phyloP scores from a whole-genome alignment of 2,329 filamentous ascomycete species.

The Ilyonectria mors-panacis region DNA sequence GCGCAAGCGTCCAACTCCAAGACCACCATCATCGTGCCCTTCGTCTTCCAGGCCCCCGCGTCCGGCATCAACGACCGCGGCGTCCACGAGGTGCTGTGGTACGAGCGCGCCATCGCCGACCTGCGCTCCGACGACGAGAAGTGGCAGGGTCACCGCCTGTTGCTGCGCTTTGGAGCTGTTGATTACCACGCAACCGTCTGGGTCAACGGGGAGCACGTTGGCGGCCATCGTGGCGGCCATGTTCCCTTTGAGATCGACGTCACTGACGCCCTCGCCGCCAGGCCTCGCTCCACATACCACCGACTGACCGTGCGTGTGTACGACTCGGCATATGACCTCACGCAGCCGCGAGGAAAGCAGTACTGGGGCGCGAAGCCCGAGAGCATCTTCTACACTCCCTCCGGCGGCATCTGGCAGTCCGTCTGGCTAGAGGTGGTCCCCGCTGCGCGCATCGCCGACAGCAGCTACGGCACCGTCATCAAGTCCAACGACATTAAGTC shows the following conservation, averaged over 20 bases:
- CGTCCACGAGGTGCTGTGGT: constrained; percentile 79
- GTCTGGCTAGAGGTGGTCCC: constrained; percentile 72
- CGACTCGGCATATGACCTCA: constrained; percentile 75
- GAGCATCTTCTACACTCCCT: constrained; percentile 72
- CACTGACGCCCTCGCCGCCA: constrained; percentile 61
- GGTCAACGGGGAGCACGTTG: constrained; percentile 67
- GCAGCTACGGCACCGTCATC: constrained; percentile 71
- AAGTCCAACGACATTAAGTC: constrained; percentile 67
- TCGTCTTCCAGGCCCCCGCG: constrained; percentile 75
- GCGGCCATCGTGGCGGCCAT: constrained; percentile 71
- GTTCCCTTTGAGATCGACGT: constrained; percentile 72
- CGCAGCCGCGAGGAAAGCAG: constrained; percentile 78
- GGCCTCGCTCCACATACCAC: constrained; percentile 46
- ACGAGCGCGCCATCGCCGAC: constrained; percentile 69
- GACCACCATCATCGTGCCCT: constrained; percentile 73
- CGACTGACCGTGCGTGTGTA: constrained; percentile 71
- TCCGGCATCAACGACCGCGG: constrained; percentile 74
- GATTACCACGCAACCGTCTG: constrained; percentile 74
- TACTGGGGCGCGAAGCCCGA: constrained; percentile 74
- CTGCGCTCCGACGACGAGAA: constrained; percentile 61
- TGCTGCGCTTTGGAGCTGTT: constrained; percentile 73
- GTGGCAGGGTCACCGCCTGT: constrained; percentile 57
- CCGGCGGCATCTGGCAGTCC: constrained; percentile 71
- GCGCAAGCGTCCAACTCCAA: constrained; percentile 57
- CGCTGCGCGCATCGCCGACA: constrained; percentile 65